Percentiles rank a stretch among this genome's conserved stretches.
Conservation (phyloP, 2,329 filamentous ascomycete genomes). For the Aspergillus carbonarius region DNA sequence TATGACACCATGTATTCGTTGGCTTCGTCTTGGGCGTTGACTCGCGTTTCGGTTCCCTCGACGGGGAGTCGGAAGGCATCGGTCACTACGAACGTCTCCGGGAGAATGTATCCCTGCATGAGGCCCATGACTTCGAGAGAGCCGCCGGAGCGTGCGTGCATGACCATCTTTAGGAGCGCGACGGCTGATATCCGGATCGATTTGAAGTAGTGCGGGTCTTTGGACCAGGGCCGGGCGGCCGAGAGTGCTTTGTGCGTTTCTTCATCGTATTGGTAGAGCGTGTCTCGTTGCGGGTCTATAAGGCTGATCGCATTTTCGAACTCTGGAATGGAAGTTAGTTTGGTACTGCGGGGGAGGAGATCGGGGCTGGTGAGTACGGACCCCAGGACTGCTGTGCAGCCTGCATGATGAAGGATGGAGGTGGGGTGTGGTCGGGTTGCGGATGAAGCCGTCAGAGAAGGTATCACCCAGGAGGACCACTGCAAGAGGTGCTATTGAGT, state of each 20-base stretch:
- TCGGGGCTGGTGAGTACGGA: slow-evolving; percentile 29
- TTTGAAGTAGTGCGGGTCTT: slow-evolving; percentile 85
- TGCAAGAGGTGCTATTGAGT: background rate
- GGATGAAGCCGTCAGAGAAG: background rate
- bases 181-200: slow-evolving; percentile 89
- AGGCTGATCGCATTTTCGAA: slow-evolving; percentile 82
- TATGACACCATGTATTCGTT: slow-evolving; percentile 97
- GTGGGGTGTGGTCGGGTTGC: background rate
- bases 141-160: slow-evolving; percentile 95
- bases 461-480: background rate
- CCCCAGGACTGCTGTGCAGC: slow-evolving; percentile 62
- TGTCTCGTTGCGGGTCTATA: slow-evolving; percentile 82
- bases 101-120: slow-evolving; percentile 92
- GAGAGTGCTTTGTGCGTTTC: slow-evolving; percentile 66
- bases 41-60: slow-evolving; percentile 96
- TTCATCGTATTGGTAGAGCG: slow-evolving; percentile 80
- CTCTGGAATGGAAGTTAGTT: slow-evolving; percentile 56
- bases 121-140: slow-evolving; percentile 94
- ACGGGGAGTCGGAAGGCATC: slow-evolving; percentile 93
- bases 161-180: slow-evolving; percentile 97
- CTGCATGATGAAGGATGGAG: slow-evolving; percentile 47
- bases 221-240: slow-evolving; percentile 69
- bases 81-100: slow-evolving; percentile 82
- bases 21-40: slow-evolving; percentile 92
- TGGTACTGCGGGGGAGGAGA: background rate